Base-by-base conservation (phyloP, 345 rosid genomes). In the Melaleuca quinquenervia region DNA sequence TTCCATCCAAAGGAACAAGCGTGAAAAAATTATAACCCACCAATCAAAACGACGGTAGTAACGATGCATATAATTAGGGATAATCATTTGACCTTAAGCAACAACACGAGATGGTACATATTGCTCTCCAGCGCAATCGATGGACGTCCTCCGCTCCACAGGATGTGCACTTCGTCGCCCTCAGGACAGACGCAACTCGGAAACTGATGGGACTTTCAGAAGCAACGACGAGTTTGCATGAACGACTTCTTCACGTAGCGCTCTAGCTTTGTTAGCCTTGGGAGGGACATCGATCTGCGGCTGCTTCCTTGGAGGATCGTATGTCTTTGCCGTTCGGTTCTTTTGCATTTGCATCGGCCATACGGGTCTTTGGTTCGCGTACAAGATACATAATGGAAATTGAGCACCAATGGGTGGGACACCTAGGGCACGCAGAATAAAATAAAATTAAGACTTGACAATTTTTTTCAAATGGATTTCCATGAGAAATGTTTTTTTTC, bases 391-490 rank as follows among this genome's bases (percentile, higher is more conserved):
- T 2, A 58, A 58, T 6, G 0, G 2, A 1, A 58, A n/a, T 58
- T n/a, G n/a, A 8, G 13, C 12, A 24, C 27, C 32, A 58, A 58
- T 6, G 26, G 70, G 32, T n/a, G 26, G 32, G 27, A 27, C 4
- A 7, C 70, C 18, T n/a, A n/a, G 0, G 1, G 2, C 64, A 58
- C 1, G 0, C 29, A 8, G 26, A 6, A n/a, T n/a, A n/a, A n/a
- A n/a, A n/a, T n/a, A n/a, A n/a, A n/a, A n/a, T n/a, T n/a, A n/a
- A n/a, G n/a, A n/a, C n/a, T n/a, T n/a, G n/a, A n/a, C n/a, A n/a
- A n/a, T n/a, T n/a, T n/a, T n/a, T n/a, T n/a, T n/a, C n/a, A n/a
- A n/a, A n/a, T n/a, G n/a, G n/a, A n/a, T n/a, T n/a, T n/a, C n/a
- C n/a, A n/a, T n/a, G n/a, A n/a, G n/a, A n/a, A n/a, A n/a, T n/a